Evolutionary conservation across 345 rosid species (phyloP).

Genomic region (Hibiscus mutabilis): DNA sequence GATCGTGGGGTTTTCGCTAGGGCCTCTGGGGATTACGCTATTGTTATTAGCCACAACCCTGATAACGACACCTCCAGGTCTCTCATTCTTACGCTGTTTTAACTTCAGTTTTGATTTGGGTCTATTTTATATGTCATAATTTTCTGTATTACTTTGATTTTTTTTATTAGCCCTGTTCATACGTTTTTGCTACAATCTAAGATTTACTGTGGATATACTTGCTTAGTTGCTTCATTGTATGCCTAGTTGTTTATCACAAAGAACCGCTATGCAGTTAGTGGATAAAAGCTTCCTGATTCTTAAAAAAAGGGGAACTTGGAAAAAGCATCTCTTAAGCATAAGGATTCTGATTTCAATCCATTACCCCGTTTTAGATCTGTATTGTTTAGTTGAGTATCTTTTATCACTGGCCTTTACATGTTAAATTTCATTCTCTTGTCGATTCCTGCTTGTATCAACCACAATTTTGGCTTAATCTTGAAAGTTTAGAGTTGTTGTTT

Average conservation of each 20-base stretch:
- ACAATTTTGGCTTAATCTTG: too few relatives aligned
- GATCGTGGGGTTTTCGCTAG: constrained; percentile 46
- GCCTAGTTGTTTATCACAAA: background rate
- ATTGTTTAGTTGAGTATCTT: background rate
- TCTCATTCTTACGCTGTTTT: background rate
- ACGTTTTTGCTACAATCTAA: background rate
- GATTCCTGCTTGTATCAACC: background rate
- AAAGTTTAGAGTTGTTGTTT: background rate
- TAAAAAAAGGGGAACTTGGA: background rate
- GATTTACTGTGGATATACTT: background rate
- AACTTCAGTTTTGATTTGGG: background rate
- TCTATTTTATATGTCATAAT: background rate
- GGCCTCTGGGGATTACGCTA: constrained; percentile 42
- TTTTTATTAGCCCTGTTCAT: background rate
- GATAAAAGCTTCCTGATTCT: background rate
- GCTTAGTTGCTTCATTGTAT: background rate
- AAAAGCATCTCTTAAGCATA: background rate
- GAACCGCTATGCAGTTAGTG: background rate
- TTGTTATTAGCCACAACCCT: constrained; percentile 58
- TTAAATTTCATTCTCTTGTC: background rate
- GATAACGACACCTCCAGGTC: constrained; percentile 64
- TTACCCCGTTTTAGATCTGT: background rate
- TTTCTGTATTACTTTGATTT: background rate
- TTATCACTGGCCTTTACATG: background rate
- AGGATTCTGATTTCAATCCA: background rate